A percentile compares a stretch with the other conserved stretches of the same genome.
phyloP scores from a whole-genome alignment of 345 rosid genomes.

The Citrus australasica region DNA sequence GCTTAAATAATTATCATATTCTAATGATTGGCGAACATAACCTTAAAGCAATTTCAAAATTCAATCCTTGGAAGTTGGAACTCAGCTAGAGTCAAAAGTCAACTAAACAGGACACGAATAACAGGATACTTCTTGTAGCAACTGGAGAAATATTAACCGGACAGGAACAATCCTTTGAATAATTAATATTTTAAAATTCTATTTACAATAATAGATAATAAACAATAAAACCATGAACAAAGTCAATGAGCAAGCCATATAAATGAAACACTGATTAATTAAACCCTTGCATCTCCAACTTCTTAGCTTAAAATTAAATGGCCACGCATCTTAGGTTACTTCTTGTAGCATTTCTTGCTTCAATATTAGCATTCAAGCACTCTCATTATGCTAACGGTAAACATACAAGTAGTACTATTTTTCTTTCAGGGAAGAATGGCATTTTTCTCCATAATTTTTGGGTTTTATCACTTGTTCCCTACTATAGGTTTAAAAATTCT shows the following conservation, averaged over 20 bases:
- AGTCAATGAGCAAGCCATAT: background rate
- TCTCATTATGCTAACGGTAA: conserved; percentile 2
- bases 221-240: background rate
- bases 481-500: background rate
- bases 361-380: background rate
- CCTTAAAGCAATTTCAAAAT: too few species aligned
- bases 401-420: too few species aligned
- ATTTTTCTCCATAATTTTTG: too few species aligned
- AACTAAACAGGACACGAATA: background rate
- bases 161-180: too few species aligned
- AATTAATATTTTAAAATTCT: too few species aligned
- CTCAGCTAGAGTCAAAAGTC: background rate
- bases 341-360: background rate
- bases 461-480: background rate
- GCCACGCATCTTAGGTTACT: background rate
- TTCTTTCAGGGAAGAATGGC: too few species aligned
- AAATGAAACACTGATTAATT: background rate
- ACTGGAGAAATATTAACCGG: too few species aligned
- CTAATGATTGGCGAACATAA: background rate
- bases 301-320: background rate
- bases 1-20: background rate
- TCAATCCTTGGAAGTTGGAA: background rate
- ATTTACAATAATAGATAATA: background rate
- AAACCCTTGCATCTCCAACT: background rate
- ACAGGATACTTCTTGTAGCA: background rate